phyloP scores from a whole-genome alignment of 2,329 filamentous ascomycete species.

The Ophiostoma sp. region DNA sequence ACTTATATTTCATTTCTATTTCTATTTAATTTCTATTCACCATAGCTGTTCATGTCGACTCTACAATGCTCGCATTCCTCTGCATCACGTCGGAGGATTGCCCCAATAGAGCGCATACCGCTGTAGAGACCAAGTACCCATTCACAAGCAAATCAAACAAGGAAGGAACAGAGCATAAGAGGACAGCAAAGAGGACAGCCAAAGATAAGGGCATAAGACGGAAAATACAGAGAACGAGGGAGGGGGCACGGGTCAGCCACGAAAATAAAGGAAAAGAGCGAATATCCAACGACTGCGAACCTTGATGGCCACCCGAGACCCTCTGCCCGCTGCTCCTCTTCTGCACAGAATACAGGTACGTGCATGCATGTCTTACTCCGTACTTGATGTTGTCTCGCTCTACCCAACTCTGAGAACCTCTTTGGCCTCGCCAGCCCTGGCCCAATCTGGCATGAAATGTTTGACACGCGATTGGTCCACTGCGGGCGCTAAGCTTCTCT shows the following conservation, averaged over 20 bases:
- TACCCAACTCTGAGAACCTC: slow-evolving; percentile 17
- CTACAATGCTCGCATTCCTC: too few relatives aligned
- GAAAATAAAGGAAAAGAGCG: not conserved
- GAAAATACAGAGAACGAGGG: not conserved
- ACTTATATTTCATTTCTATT: not conserved
- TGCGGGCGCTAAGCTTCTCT: slow-evolving; percentile 13
- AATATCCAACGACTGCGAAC: not conserved
- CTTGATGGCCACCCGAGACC: not conserved
- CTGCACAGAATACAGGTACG: not conserved
- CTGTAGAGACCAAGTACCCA: not conserved
- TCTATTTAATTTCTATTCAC: not conserved
- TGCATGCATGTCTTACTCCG: slow-evolving; percentile 6
- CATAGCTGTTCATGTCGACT: too few relatives aligned
- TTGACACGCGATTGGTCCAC: slow-evolving; percentile 21
- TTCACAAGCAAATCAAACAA: not conserved
- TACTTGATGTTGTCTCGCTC: not conserved
- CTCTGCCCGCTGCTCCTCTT: not conserved
- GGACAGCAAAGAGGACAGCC: too few relatives aligned
- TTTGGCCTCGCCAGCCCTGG: slow-evolving; percentile 13
- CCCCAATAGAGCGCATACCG: not conserved
- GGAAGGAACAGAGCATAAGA: not conserved
- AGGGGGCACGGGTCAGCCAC: not conserved
- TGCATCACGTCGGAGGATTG: not conserved
- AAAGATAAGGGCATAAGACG: too few relatives aligned
- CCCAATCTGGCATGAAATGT: slow-evolving; percentile 12